phyloP scores from a whole-genome alignment of 441 rosid species.

The Codiaeum variegatum region DNA sequence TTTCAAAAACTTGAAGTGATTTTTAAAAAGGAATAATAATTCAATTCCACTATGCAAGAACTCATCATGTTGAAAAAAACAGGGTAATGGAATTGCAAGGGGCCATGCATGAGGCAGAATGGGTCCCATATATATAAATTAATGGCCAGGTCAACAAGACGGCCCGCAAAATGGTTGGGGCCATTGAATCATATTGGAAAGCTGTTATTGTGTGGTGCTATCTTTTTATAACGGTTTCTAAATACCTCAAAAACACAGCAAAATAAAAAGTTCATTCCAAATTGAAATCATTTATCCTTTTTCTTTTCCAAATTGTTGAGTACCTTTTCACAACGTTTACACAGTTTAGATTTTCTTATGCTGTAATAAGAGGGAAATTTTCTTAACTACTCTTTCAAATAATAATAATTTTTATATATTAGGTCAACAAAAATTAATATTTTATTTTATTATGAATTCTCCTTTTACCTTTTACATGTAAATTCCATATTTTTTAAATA shows the following conservation, averaged over 20 bases:
- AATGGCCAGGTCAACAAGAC: constrained; percentile 12
- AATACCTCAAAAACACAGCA: constrained; percentile 13
- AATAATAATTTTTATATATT: too few relatives aligned
- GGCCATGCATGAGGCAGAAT: not conserved
- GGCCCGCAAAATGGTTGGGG: constrained; percentile 5
- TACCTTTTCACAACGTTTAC: constrained; percentile 4
- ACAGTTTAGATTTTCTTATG: too few relatives aligned
- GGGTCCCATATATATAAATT: constrained; percentile 15
- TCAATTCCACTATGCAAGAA: not conserved
- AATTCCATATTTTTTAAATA: too few relatives aligned
- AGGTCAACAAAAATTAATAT: too few relatives aligned
- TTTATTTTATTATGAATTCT: too few relatives aligned
- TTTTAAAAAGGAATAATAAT: not conserved
- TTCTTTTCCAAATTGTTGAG: not conserved
- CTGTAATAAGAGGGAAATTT: too few relatives aligned
- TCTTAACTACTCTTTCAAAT: too few relatives aligned
- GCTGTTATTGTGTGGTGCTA: not conserved
- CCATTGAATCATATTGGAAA: not conserved
- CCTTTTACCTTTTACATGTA: too few relatives aligned
- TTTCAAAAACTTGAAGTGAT: not conserved
- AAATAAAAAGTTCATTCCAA: not conserved
- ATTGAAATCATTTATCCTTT: not conserved
- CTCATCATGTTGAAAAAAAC: not conserved
- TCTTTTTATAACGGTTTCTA: constrained; percentile 29
- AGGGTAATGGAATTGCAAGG: not conserved